Percentiles rank a stretch among this genome's conserved stretches.
Conservation (phyloP, 139 green algal genomes). For the Gonium pectorale region DNA sequence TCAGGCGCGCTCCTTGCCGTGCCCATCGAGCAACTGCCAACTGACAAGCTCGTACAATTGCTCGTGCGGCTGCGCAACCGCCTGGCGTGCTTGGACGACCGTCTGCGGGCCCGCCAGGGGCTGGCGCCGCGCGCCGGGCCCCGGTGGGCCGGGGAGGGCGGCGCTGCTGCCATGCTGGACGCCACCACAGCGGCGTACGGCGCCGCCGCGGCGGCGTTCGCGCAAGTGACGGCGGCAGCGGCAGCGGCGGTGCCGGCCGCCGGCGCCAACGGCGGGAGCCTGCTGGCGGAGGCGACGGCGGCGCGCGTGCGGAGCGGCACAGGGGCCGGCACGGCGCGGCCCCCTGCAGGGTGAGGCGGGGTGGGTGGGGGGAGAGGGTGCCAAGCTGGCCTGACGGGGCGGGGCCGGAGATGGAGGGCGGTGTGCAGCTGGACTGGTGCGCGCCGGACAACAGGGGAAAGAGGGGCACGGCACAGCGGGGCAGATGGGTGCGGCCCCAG, state of each 20-base stretch:
- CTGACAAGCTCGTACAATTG: conserved; percentile 64
- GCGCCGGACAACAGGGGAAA: too few relatives aligned
- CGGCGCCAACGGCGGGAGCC: too few relatives aligned
- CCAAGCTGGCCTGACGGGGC: too few relatives aligned
- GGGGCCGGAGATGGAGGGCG: too few relatives aligned
- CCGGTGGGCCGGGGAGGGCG: conserved; percentile 16
- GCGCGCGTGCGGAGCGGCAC: conserved; percentile 17
- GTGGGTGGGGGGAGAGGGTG: not conserved
- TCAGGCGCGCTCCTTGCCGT: not conserved
- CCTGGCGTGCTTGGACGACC: conserved; percentile 46
- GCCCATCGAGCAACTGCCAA: conserved; percentile 47
- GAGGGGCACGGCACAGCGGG: too few relatives aligned
- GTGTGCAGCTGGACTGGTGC: too few relatives aligned
- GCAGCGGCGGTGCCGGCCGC: too few relatives aligned
- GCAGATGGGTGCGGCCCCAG: too few relatives aligned
- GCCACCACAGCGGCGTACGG: not conserved
- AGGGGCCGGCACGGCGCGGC: not conserved
- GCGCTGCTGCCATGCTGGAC: not conserved
- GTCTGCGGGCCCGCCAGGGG: conserved; percentile 11
- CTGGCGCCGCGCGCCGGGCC: not conserved
- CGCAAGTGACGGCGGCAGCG: too few relatives aligned
- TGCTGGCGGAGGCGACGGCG: conserved; percentile 15
- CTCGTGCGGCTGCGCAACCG: conserved; percentile 66
- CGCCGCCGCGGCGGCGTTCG: not conserved
- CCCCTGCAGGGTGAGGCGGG: conserved; percentile 10